These are phyloP conservation scores for Cardamine occulta DNA, from an alignment of 345 rosid species.

Conservation along the genomic window DNA sequence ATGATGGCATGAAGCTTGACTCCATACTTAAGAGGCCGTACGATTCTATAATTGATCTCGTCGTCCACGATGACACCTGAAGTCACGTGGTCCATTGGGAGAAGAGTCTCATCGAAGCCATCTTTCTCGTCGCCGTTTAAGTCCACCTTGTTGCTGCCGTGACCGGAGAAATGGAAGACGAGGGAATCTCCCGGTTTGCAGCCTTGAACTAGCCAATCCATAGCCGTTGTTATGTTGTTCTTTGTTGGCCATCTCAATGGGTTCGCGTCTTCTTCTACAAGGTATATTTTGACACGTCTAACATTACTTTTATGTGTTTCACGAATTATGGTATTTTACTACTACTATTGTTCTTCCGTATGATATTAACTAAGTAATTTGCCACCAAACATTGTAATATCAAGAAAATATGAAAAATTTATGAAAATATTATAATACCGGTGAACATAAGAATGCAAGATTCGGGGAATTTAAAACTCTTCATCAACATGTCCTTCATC, in stretches of 20 bases:
- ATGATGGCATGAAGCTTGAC: constrained; percentile 85
- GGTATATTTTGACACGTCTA: not conserved
- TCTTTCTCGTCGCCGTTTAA: constrained; percentile 73
- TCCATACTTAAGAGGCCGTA: constrained; percentile 79
- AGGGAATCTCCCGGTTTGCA: constrained; percentile 83
- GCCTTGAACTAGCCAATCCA: constrained; percentile 74
- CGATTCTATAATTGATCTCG: constrained; percentile 77
- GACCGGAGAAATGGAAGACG: constrained; percentile 89
- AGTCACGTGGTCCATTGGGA: constrained; percentile 68
- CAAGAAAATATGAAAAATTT: constrained; percentile 2
- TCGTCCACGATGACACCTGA: constrained; percentile 88
- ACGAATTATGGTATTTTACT: not conserved
- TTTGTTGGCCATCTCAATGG: constrained; percentile 65
- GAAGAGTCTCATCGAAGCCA: constrained; percentile 89
- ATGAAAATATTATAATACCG: constrained; percentile 43
- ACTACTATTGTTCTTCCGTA: not conserved
- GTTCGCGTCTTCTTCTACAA: constrained; percentile 82
- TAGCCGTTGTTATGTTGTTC: constrained; percentile 68
- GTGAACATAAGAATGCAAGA: constrained; percentile 80
- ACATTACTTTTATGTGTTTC: not conserved
- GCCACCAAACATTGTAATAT: not conserved
- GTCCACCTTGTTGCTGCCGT: constrained; percentile 77
- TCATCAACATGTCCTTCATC: constrained; percentile 84
- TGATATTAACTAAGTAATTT: not conserved
- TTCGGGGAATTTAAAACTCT: constrained; percentile 75